phyloP scores from a whole-genome alignment of 2,329 filamentous ascomycete genomes.

The Delphinella strobiligena region DNA sequence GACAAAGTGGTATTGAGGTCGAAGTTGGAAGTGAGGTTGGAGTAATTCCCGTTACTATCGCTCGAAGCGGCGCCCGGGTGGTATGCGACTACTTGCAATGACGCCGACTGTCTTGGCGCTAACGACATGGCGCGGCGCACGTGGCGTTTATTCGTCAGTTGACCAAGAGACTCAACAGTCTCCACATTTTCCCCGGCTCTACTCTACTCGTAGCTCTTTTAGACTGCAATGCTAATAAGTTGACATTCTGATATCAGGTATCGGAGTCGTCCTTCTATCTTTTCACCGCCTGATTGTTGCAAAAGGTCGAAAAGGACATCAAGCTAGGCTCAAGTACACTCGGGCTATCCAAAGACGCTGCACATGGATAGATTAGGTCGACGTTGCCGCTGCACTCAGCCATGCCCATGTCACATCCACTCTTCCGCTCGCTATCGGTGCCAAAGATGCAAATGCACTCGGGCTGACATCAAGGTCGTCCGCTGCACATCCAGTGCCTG shows the following conservation, averaged over 20 bases:
- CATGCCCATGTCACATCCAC: conserved; percentile 22
- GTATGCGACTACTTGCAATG: background rate
- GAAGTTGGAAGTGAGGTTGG: background rate
- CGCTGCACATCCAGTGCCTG: conserved; percentile 28
- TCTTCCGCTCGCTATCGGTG: conserved; percentile 19
- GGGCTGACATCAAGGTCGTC: conserved; percentile 40
- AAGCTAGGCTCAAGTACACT: too few relatives aligned
- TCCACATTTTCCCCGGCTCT: too few relatives aligned
- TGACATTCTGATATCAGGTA: too few relatives aligned
- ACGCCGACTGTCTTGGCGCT: background rate
- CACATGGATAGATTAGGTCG: background rate
- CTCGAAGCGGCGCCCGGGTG: background rate
- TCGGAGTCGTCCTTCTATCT: too few relatives aligned
- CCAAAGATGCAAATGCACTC: conserved; percentile 35
- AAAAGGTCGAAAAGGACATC: too few relatives aligned
- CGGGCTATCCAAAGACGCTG: too few relatives aligned
- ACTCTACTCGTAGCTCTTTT: too few relatives aligned
- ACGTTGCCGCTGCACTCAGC: conserved; percentile 12
- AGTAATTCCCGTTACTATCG: background rate
- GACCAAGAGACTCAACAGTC: background rate
- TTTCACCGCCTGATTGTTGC: too few relatives aligned
- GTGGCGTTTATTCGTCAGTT: background rate
- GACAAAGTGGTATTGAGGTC: background rate
- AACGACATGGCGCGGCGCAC: background rate
- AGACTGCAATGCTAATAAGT: too few relatives aligned